Evolutionary conservation across 345 rosid genomes (phyloP), one percentile per base, ranked within the genome.

Genomic region (Euphorbia pulcherrima): DNA sequence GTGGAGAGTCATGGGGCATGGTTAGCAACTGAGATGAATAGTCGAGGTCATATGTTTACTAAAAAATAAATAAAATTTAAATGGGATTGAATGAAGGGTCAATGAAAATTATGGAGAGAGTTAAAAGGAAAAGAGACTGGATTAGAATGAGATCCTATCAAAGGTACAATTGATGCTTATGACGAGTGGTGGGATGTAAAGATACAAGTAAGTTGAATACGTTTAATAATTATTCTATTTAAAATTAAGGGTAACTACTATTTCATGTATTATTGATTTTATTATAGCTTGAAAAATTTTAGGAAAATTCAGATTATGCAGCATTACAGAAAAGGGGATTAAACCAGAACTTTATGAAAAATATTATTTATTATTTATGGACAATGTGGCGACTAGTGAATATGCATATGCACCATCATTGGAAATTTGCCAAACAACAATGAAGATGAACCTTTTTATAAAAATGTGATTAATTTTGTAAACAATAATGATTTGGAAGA

Each of bases 111-210:
- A 26, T 64, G 56, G 56, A 64, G 29, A 3, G 24, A 47, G 6
- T 11, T 64, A 29, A 64, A 27, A 47, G 68, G 26, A 28, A 30
- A 64, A 13, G 40, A 64, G 50, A 64, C 57, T 4, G 8, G 56
- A 29, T n/a, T 64, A 10, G 44, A 4, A 48, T 64, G 68, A 9
- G 56, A 64, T 64, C 68, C 56, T 46, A 50, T 17, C 17, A 63
- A 63, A 18, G 35, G 13, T 9, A 63, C 56, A 41, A 27, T 64
- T 23, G 16, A 0, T 17, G 68, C 56, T 26, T 18, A 26, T 27
- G 7, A 28, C 48, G 40, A 47, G 39, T 64, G 55, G 67, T 64
- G 67, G 35, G 12, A 52, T 9, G 56, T 20, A 30, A 64, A 64
- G 18, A 64, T 50, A 48, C 27, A 64, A 33, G 44, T 64, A 46